Evolutionary conservation across 2,329 filamentous ascomycete genomes (phyloP).

Genomic region (Verticillium albo-atrum): DNA sequence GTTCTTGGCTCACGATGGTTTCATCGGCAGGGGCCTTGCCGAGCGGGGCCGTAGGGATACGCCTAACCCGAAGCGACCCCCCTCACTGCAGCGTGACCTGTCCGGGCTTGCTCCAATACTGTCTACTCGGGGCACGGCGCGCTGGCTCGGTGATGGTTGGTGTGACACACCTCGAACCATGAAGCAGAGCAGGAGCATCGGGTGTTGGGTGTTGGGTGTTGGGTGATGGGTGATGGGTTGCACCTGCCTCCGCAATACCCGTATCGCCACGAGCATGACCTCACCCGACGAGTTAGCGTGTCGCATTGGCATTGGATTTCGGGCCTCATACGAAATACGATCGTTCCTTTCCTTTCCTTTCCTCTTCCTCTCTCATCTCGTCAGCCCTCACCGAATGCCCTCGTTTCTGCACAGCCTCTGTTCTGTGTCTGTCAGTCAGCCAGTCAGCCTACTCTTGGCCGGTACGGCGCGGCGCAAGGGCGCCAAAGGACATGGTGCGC

Average conservation of each 20-base stretch:
- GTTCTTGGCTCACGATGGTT: neutral
- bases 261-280: neutral
- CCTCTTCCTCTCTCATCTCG: neutral
- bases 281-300: neutral
- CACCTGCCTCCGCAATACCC: neutral
- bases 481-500: no score
- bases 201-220: no score
- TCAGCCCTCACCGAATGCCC: no score
- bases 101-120: neutral
- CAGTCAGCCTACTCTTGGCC: neutral
- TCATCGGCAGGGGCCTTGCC: neutral
- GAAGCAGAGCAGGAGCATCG: neutral
- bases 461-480: no score
- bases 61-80: neutral
- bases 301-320: neutral
- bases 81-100: neutral
- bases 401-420: neutral
- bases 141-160: neutral
- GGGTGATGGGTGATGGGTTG: no score
- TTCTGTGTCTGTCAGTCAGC: neutral
- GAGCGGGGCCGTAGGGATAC: neutral
- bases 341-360: neutral
- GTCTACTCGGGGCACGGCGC: neutral
- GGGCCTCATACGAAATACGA: neutral
- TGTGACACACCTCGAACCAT: neutral